Percentiles rank a stretch among this genome's conserved stretches.
These are phyloP conservation scores for Penicillium paxilli DNA, from an alignment of 495 filamentous ascomycete genomes.

Conservation along the genomic window DNA sequence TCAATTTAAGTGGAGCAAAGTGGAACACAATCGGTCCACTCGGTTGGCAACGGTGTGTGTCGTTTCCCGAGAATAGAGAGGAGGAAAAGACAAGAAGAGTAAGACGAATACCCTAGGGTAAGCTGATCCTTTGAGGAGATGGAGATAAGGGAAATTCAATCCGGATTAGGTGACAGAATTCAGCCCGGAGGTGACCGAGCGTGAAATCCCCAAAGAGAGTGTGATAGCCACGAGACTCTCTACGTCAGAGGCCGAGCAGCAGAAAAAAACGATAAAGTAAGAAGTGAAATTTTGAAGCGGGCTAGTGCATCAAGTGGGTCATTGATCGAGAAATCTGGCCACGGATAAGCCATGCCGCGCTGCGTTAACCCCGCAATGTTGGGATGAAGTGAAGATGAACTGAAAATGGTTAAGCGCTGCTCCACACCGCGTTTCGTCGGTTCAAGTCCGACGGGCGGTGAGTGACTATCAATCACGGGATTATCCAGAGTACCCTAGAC, in stretches of 20 bases:
- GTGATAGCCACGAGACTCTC: neutral
- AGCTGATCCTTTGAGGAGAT: no score
- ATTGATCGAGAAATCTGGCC: neutral
- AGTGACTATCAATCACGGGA: no score
- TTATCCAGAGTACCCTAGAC: no score
- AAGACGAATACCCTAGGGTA: no score
- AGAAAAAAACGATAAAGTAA: no score
- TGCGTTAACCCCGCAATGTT: neutral
- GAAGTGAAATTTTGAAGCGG: no score
- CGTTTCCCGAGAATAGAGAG: neutral
- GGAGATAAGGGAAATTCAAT: neutral
- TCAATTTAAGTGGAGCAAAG: neutral
- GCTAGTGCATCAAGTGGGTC: neutral
- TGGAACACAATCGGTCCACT: conserved; percentile 5
- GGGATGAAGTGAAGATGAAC: neutral
- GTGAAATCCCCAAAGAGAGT: neutral
- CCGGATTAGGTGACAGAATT: neutral
- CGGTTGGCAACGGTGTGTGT: neutral
- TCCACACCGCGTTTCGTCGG: neutral
- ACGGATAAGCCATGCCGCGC: neutral
- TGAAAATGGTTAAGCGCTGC: neutral
- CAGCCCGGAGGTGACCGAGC: neutral
- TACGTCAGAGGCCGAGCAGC: neutral
- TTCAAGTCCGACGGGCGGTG: neutral
- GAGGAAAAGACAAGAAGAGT: neutral